Evolutionary conservation across 164 flowering plant genomes (phyloP), one percentile per base, ranked within the genome.

Genomic region (Vitis riparia): DNA sequence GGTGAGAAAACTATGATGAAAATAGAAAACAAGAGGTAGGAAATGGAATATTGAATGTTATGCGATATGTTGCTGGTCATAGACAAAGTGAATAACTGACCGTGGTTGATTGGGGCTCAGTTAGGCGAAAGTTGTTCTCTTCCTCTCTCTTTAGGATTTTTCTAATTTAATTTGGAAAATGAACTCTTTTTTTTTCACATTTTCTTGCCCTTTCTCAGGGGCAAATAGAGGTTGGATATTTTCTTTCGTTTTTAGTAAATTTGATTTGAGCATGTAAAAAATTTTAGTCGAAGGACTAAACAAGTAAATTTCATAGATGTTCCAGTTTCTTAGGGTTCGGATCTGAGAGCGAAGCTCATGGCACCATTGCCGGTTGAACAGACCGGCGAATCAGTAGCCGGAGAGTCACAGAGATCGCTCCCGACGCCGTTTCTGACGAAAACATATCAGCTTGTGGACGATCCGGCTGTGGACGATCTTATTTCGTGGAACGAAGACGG

Each of bases 401-500:
- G 66, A 1, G 86, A 83, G 8, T 67, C 83, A 29, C 88, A 85
- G 75, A 77, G 89, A 67, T 73, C 87, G 16, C 65, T 84, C 9
- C 93, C 93, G 71, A 86, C 93, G 66, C 93, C 93, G 49, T 89
- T 89, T 71, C 70, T 89, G n/a, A 84, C 89, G 47, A 89, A 89
- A 78, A 89, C 93, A 0, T 89, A 85, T 52, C 91, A 89, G 47
- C 78, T 89, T 0, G 93, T 89, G 2, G 91, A 87, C 13, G 93
- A 89, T 78, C 81, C 86, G 0, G 32, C 77, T 5, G 30, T 74
- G 10, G 87, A 87, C 74, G 88, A 85, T 2, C 27, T 86, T 60
- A 80, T 89, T 37, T 87, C 93, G 1, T 89, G 93, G 93, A 86
- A 83, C 73, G 87, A 87, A 6, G 86, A 87, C 37, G 93, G 91